Conservation (phyloP, 179 eudicot species). For the Beta macrorhiza region DNA sequence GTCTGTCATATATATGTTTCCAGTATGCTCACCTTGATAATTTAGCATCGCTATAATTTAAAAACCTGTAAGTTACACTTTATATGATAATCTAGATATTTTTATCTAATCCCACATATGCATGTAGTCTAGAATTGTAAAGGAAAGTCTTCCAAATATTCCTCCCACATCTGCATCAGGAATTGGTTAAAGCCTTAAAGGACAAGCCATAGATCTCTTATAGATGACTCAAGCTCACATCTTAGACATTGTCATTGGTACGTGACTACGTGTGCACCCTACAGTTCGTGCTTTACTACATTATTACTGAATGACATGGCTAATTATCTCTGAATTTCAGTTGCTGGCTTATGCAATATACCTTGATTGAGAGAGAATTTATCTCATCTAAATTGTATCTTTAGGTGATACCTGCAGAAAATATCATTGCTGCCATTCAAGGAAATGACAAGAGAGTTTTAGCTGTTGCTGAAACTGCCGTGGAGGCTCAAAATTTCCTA, state of each 20-base stretch:
- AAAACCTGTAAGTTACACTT: background rate
- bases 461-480: constrained; percentile 62
- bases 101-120: background rate
- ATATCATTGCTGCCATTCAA: constrained; percentile 83
- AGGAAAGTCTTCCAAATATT: background rate
- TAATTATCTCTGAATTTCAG: background rate
- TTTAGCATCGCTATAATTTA: background rate
- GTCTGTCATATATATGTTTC: background rate
- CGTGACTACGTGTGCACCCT: background rate
- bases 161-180: background rate
- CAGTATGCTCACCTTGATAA: background rate
- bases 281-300: background rate
- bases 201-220: background rate
- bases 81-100: background rate
- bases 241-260: background rate
- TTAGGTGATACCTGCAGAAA: constrained; percentile 93
- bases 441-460: constrained; percentile 59
- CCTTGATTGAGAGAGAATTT: background rate
- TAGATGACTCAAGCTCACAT: background rate
- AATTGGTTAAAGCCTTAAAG: background rate
- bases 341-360: background rate
- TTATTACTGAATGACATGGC: background rate
- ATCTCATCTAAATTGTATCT: background rate
- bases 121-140: background rate
- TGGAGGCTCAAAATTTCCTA: constrained; percentile 73